Percentiles rank a stretch among this genome's conserved stretches.
Conservation (phyloP, 805 yeast genomes). For the Yarrowia divulgata region DNA sequence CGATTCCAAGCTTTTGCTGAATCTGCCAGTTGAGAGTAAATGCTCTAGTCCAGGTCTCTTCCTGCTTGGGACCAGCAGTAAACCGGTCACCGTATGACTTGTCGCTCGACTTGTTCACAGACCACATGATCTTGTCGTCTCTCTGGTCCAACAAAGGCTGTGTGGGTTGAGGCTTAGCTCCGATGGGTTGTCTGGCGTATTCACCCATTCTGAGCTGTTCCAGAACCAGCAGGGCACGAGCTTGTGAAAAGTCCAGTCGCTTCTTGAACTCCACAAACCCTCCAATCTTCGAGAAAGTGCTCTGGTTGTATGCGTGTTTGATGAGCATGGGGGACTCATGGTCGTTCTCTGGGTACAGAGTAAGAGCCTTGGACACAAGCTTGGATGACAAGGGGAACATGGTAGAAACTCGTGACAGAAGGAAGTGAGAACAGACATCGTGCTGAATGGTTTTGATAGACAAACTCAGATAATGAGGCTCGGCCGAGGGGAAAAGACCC, state of each 20-base stretch:
- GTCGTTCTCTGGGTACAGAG: slow-evolving; percentile 63
- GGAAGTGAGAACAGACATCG: slow-evolving; percentile 65
- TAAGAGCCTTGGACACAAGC: slow-evolving; percentile 53
- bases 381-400: slow-evolving; percentile 55
- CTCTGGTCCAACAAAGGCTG: slow-evolving; percentile 57
- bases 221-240: slow-evolving; percentile 20
- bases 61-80: slow-evolving; percentile 46
- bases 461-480: slow-evolving; percentile 60
- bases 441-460: slow-evolving; percentile 77
- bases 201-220: slow-evolving; percentile 30
- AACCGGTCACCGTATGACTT: slow-evolving; percentile 44
- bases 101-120: slow-evolving; percentile 55
- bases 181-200: slow-evolving; percentile 22
- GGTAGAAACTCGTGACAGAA: slow-evolving; percentile 59
- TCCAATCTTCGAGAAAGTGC: slow-evolving; percentile 68
- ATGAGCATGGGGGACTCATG: slow-evolving; percentile 60
- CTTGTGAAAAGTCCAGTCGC: slow-evolving; percentile 16
- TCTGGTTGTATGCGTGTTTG: slow-evolving; percentile 62
- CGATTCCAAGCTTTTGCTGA: slow-evolving; percentile 43
- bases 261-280: slow-evolving; percentile 65
- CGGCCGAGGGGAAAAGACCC: slow-evolving; percentile 62
- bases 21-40: slow-evolving; percentile 49
- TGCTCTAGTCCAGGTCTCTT: slow-evolving; percentile 51
- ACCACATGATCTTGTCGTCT: slow-evolving; percentile 63
- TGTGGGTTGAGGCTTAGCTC: slow-evolving; percentile 24